Base-by-base conservation (phyloP, 208 protist species). In the Acanthamoeba triangularis region DNA sequence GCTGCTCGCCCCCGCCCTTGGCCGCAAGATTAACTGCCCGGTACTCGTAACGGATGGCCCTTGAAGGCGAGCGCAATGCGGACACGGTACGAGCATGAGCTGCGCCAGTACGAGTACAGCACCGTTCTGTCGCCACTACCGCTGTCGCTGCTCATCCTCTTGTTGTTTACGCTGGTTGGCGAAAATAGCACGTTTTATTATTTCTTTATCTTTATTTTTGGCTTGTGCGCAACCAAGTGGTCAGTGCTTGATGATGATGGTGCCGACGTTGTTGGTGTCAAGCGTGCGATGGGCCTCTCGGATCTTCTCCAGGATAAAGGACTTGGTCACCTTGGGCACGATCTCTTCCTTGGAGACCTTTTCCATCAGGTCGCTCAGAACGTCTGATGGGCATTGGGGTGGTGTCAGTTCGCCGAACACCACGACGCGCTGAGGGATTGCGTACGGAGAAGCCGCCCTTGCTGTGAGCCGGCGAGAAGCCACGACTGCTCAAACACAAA, bases 31-130 rank as follows among this genome's bases (percentile, higher is more conserved):
- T 97, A 0, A 99, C 95, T 13, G 96, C 82, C 18, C 47, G 30
- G 80, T 98, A 98, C 35, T 98, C 87, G 90, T 98, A 98, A 8
- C 96, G 54, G 28, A 99, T 97, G n/a, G 54, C 90, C 93, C 80
- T 99, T 99, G 23, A 95, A 84, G 3, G 16, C 94, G 0, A 99
- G 95, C 20, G 96, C 98, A 33, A 98, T 97, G 44, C 98, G 95
- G 0, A 99, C 97, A 56, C 98, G 96, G 96, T 97, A 99, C 16
- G 97, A 97, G 84, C 97, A 98, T n/a, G 96, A 98, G 44, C 95
- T 97, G 74, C 98, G 97, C 96, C 97, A 99, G 96, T 99, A 99
- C 14, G 94, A 96, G 72, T 98, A 98, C 30, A 98, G 94, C 28
- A 93, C 61, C 35, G 76, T 23, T 7, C 13, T 52, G 6, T 13